Conservation (phyloP, 352 stramenopile species). For the Phytopythium cucurbitacearum region DNA sequence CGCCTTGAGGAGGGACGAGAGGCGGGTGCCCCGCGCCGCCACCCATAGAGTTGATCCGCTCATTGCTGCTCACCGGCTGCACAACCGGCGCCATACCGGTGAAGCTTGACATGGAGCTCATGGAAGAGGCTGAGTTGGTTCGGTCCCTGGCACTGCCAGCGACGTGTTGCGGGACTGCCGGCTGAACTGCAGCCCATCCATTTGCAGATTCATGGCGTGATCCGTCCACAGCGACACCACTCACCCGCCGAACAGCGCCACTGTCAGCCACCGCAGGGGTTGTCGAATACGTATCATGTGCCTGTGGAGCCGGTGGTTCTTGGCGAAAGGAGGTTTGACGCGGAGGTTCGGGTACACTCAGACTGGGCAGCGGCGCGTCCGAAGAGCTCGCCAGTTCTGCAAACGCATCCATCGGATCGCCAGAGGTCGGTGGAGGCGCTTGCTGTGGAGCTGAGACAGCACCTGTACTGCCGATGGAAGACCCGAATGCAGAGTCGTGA, state of each 20-base stretch:
- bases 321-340: constrained; percentile 14
- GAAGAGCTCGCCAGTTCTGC: constrained; percentile 30
- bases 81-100: constrained; percentile 17
- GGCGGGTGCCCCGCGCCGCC: not conserved
- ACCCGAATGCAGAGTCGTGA: constrained; percentile 58
- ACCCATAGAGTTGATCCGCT: constrained; percentile 10
- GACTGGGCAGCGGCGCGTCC: constrained; percentile 25
- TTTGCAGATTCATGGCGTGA: constrained; percentile 2
- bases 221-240: constrained; percentile 3
- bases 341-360: constrained; percentile 16
- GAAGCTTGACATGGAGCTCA: constrained; percentile 40
- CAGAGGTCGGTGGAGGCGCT: constrained; percentile 9
- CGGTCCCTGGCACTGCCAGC: constrained; percentile 13
- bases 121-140: constrained; percentile 34
- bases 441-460: constrained; percentile 10
- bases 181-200: constrained; percentile 1
- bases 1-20: constrained; percentile 7
- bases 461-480: constrained; percentile 6
- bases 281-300: not conserved
- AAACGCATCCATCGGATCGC: constrained; percentile 57
- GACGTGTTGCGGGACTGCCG: not conserved
- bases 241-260: not conserved
- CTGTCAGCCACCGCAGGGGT: not conserved
- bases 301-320: not conserved
- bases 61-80: constrained; percentile 19